These are phyloP conservation scores for Diplodia scrobiculata DNA, from an alignment of 2,329 filamentous ascomycete genomes.

Conservation along the genomic window DNA sequence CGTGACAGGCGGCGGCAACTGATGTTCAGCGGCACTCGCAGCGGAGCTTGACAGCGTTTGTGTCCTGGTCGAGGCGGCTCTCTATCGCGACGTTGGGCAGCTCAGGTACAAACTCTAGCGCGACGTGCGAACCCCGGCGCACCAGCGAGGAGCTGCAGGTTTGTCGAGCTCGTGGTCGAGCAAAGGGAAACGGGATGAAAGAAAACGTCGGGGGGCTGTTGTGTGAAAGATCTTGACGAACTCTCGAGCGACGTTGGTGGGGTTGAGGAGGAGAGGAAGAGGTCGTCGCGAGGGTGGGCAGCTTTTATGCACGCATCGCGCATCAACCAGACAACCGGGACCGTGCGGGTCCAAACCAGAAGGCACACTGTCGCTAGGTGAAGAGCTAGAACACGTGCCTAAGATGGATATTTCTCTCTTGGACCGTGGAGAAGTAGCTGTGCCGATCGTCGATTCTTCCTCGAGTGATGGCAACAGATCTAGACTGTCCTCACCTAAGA, in stretches of 20 bases:
- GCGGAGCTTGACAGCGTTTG: no score
- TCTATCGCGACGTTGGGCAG: neutral
- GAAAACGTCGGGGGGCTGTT: neutral
- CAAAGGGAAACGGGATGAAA: neutral
- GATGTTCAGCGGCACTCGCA: neutral
- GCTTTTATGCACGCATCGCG: constrained; percentile 1
- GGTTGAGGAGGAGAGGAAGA: neutral
- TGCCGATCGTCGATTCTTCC: no score
- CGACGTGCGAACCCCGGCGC: neutral
- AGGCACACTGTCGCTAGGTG: neutral
- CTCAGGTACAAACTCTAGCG: neutral
- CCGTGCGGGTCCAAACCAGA: neutral
- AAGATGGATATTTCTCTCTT: neutral
- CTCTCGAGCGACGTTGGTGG: neutral
- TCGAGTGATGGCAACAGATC: no score
- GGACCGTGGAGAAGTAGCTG: neutral
- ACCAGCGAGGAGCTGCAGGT: neutral
- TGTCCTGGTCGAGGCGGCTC: neutral
- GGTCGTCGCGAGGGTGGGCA: neutral
- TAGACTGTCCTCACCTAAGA: no score
- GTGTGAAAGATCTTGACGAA: neutral
- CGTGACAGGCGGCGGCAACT: neutral
- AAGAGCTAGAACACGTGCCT: neutral
- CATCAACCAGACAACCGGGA: neutral
- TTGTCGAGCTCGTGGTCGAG: neutral